These are phyloP conservation scores for Venturiaceae sp. DNA, from an alignment of 2,329 filamentous ascomycete genomes.

Conservation along the genomic window DNA sequence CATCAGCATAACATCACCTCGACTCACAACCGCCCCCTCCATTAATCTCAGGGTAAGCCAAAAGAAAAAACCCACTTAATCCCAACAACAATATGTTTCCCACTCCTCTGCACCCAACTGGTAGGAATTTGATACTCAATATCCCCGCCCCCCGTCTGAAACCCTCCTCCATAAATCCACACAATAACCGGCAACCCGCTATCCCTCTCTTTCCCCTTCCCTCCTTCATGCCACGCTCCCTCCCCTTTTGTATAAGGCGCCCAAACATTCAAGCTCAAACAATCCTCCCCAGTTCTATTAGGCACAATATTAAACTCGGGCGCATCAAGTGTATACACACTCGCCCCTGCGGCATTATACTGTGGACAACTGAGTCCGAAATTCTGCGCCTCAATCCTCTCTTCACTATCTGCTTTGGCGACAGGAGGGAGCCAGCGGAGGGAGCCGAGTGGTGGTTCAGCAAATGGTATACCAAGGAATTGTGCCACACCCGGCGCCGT, in stretches of 20 bases:
- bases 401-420: slow-evolving; percentile 11
- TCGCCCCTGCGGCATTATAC: not conserved
- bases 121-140: slow-evolving; percentile 25
- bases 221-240: not conserved
- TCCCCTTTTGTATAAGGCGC: too few relatives aligned
- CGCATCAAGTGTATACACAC: not conserved
- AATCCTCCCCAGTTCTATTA: not conserved
- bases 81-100: slow-evolving; percentile 31
- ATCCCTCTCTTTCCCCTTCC: not conserved
- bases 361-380: not conserved
- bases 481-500: not conserved
- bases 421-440: slow-evolving; percentile 54
- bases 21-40: not conserved
- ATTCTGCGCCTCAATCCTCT: not conserved
- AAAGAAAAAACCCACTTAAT: slow-evolving; percentile 15
- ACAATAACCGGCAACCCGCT: not conserved
- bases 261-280: slow-evolving; percentile 1
- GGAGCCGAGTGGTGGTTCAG: slow-evolving; percentile 45
- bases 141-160: not conserved
- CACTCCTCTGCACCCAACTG: slow-evolving; percentile 31
- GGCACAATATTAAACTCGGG: not conserved
- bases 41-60: not conserved
- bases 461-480: slow-evolving; percentile 47
- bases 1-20: not conserved
- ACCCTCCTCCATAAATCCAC: slow-evolving; percentile 7